phyloP scores from a whole-genome alignment of 495 filamentous ascomycete genomes.

The Oleoguttula mirabilis region DNA sequence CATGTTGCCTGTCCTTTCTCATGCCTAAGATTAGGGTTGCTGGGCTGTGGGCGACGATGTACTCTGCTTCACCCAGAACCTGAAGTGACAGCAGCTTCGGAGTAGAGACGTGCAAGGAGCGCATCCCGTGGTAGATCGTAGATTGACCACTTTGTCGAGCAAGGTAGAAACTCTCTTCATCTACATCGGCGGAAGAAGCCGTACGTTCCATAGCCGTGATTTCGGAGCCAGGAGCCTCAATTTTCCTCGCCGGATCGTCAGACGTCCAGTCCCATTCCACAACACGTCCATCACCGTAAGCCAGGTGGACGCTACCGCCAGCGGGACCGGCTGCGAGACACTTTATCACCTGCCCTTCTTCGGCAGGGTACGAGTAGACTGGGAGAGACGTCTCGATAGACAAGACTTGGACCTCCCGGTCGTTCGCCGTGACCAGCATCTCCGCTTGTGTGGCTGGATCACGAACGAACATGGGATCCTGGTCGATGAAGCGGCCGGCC shows the following conservation, averaged over 20 bases:
- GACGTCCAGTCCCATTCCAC: constrained; percentile 61
- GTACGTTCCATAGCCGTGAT: background rate
- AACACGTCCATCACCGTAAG: constrained; percentile 51
- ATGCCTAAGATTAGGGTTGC: constrained; percentile 1
- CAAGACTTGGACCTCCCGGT: constrained; percentile 62
- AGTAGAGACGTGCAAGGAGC: constrained; percentile 19
- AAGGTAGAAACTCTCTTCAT: background rate
- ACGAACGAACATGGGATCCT: constrained; percentile 64
- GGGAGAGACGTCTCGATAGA: constrained; percentile 69
- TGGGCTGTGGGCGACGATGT: constrained; percentile 19
- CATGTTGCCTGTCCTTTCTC: constrained; percentile 1
- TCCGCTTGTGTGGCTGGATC: constrained; percentile 42
- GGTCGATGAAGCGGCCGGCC: constrained; percentile 56
- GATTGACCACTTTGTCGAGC: background rate
- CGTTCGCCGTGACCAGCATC: constrained; percentile 54
- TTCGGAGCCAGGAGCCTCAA: background rate
- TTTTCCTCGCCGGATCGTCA: background rate
- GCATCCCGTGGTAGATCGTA: background rate
- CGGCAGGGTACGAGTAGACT: constrained; percentile 43
- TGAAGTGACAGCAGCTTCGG: constrained; percentile 18
- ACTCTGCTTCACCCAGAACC: constrained; percentile 23
- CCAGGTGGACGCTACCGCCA: constrained; percentile 53
- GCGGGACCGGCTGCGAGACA: constrained; percentile 48
- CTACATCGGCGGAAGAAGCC: background rate
- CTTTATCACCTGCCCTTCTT: constrained; percentile 31